Evolutionary conservation across 2,329 filamentous ascomycete species (phyloP).

Genomic region (Coniochaeta sp.): DNA sequence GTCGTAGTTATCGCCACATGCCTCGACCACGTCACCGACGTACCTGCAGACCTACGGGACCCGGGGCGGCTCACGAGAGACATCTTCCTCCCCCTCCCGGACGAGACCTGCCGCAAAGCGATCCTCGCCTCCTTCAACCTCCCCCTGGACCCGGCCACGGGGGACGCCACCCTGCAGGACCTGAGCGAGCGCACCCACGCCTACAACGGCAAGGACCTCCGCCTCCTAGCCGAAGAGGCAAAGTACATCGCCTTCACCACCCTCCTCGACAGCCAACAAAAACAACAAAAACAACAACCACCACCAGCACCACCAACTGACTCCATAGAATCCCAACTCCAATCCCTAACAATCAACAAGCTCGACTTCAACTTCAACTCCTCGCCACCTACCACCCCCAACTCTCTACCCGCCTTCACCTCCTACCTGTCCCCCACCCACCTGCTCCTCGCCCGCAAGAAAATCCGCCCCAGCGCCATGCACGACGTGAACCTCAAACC

Average conservation of each 20-base stretch:
- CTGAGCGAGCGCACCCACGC: constrained; percentile 77
- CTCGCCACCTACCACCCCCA: not conserved
- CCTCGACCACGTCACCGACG: constrained; percentile 59
- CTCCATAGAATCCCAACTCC: not conserved
- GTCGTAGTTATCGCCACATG: constrained; percentile 73
- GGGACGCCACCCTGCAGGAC: constrained; percentile 44
- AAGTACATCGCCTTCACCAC: constrained; percentile 19
- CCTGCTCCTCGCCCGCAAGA: constrained; percentile 56
- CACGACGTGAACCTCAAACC: constrained; percentile 84
- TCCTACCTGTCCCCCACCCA: constrained; percentile 37
- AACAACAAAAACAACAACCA: constrained; percentile 11
- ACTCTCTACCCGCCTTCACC: constrained; percentile 5
- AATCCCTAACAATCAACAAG: not conserved
- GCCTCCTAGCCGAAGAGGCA: constrained; percentile 53
- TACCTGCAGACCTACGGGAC: constrained; percentile 63
- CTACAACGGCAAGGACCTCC: constrained; percentile 73
- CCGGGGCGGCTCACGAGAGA: constrained; percentile 58
- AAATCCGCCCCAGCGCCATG: constrained; percentile 77
- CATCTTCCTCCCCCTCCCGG: constrained; percentile 71
- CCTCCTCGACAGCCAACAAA: constrained; percentile 18
- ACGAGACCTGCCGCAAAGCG: constrained; percentile 60
- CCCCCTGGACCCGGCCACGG: constrained; percentile 36
- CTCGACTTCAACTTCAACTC: constrained; percentile 1
- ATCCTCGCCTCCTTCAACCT: constrained; percentile 60
- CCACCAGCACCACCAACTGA: not conserved